These are phyloP conservation scores for Colletotrichum sp. DNA, from an alignment of 2,329 filamentous ascomycete genomes.

Conservation along the genomic window DNA sequence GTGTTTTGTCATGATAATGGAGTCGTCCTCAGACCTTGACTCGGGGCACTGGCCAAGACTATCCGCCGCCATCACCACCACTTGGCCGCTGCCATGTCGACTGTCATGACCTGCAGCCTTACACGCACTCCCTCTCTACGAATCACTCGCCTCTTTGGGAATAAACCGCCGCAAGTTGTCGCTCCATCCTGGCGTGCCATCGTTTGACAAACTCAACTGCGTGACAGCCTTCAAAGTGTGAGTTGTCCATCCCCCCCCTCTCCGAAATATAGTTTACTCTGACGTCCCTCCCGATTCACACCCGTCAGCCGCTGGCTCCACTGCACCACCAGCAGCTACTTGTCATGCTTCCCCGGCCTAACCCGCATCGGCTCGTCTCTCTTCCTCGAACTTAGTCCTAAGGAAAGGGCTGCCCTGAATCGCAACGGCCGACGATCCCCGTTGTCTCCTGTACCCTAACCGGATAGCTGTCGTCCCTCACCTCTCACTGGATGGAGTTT, in stretches of 20 bases:
- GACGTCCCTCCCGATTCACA: neutral
- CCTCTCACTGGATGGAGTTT: neutral
- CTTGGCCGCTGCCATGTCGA: neutral
- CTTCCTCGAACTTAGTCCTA: neutral
- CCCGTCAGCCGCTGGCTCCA: constrained; percentile 9
- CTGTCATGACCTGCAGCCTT: neutral
- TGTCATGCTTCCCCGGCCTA: constrained; percentile 8
- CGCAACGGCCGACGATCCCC: constrained; percentile 18
- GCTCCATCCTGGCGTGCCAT: neutral
- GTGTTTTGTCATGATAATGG: neutral
- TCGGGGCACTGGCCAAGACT: neutral
- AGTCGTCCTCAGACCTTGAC: neutral
- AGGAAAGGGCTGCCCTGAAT: constrained; percentile 5
- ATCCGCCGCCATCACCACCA: neutral
- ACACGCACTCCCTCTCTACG: neutral
- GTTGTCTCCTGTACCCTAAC: neutral
- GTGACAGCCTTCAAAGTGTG: neutral
- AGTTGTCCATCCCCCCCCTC: neutral
- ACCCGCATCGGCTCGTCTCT: constrained; percentile 1
- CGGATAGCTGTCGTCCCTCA: neutral
- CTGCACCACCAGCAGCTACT: neutral
- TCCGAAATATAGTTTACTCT: constrained; percentile 2
- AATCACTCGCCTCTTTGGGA: neutral
- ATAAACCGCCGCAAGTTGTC: neutral
- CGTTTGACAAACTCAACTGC: neutral